Conservation (phyloP, 2,329 filamentous ascomycete genomes). For the Fonsecaea multimorphosa region DNA sequence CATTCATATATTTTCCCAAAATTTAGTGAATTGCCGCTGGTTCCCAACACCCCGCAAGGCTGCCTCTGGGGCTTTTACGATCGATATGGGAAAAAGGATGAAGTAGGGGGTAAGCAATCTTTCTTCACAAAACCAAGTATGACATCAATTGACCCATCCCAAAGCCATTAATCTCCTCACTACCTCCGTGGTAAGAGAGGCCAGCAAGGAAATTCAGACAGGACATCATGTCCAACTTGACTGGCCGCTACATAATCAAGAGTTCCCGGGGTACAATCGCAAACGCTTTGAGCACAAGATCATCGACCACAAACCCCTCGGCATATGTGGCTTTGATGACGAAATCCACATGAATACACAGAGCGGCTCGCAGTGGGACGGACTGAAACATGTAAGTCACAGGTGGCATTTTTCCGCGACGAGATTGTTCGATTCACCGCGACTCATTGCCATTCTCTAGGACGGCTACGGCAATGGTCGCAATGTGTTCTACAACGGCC, state of each 20-base stretch:
- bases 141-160: not conserved
- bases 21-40: not conserved
- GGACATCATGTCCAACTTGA: not conserved
- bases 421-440: not conserved
- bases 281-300: conserved; percentile 13
- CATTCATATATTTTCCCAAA: not conserved
- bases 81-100: conserved; percentile 1
- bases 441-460: conserved; percentile 4
- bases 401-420: not conserved
- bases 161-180: conserved; percentile 10
- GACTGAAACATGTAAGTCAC: not conserved
- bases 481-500: not conserved
- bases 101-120: conserved; percentile 1
- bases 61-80: conserved; percentile 10
- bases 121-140: not conserved
- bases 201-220: conserved; percentile 7
- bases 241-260: conserved; percentile 5
- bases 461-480: conserved; percentile 1
- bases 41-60: conserved; percentile 6
- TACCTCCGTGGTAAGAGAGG: not conserved
- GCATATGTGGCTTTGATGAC: conserved; percentile 8
- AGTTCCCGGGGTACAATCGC: not conserved
- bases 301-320: conserved; percentile 3
- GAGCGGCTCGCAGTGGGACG: conserved; percentile 16
- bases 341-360: conserved; percentile 19